Percentiles rank a stretch among this genome's conserved stretches.
Evolutionary conservation across 2,329 filamentous ascomycete genomes (phyloP).

Genomic region (Tolypocladium sp.): DNA sequence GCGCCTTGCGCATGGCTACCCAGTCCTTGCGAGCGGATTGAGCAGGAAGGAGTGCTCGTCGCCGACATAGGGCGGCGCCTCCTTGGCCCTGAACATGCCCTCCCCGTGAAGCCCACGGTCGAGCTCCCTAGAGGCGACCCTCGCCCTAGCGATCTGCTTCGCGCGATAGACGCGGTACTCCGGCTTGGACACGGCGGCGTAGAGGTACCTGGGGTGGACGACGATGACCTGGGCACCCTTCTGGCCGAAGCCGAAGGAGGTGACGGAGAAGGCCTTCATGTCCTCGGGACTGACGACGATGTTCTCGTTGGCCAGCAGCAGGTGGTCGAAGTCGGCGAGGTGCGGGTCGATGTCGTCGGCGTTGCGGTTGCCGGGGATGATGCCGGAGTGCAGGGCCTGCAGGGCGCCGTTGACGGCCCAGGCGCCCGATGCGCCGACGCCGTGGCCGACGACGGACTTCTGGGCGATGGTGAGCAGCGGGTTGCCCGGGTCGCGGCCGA

Average conservation of each 20-base stretch:
- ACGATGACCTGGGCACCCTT: conserved; percentile 91
- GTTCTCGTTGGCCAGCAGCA: conserved; percentile 79
- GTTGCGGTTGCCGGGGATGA: conserved; percentile 92
- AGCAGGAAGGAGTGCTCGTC: too few relatives aligned
- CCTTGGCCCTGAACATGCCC: too few relatives aligned
- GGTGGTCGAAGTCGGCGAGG: conserved; percentile 90
- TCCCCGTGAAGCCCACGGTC: too few relatives aligned
- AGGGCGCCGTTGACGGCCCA: too few relatives aligned
- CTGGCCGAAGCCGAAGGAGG: conserved; percentile 93
- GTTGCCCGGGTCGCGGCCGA: conserved; percentile 87
- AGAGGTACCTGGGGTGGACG: conserved; percentile 86
- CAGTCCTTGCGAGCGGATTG: too few relatives aligned
- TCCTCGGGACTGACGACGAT: conserved; percentile 71
- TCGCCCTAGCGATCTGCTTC: not conserved
- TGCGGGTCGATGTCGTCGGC: conserved; percentile 87
- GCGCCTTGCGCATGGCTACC: too few relatives aligned
- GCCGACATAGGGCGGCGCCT: too few relatives aligned
- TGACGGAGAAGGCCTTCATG: conserved; percentile 90
- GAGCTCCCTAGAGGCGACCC: too few relatives aligned
- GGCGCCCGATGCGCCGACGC: too few relatives aligned
- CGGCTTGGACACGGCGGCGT: conserved; percentile 43
- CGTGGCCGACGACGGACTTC: conserved; percentile 91
- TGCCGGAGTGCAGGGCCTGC: conserved; percentile 78
- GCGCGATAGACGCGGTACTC: not conserved
- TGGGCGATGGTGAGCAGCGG: conserved; percentile 88